Evolutionary conservation across 1,139 yeast genomes (phyloP), one percentile per base, ranked within the genome.

Genomic region (Saccharomycopsis hybrid): DNA sequence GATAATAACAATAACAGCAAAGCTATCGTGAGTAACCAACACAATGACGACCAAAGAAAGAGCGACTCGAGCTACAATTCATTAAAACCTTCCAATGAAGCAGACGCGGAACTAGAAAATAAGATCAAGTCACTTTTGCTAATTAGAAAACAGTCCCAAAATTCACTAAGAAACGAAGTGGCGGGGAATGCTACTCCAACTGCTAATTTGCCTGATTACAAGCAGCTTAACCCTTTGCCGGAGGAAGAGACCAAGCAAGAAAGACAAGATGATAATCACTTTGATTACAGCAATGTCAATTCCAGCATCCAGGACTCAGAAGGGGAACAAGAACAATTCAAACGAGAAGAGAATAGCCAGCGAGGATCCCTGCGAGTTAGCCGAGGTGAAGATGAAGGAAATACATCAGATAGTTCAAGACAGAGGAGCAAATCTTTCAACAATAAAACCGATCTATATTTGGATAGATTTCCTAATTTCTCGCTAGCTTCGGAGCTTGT

Each of bases 401-500:
- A 33, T 11, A 28, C 27, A 25, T 8, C n/a, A 1, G 35, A 7
- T 1, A 3, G 29, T n/a, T 18, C 25, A 3, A 24, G 13, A 2
- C 35, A 29, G 27, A 37, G 27, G 11, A 7, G 24, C 29, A 44
- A 38, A 18, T 9, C 44, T 3, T 37, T 32, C 38, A 52, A 52
- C 27, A 46, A 46, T 27, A 52, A 52, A 31, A 41, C 49, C 2
- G 55, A 52, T 30, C 39, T 52, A 27, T 47, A 44, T 37, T 42
- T 50, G 24, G 55, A 52, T 41, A 47, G 53, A 46, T 52, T 52
- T 32, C 55, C 55, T 8, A 48, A 46, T 36, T 50, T 52, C 37
- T 50, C 54, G 1, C 5, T 41, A 11, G 49, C 54, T 41, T 41
- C 53, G 9, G 50, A 50, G 35, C 33, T 52, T n/a, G 48, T 48